Evolutionary conservation across 345 rosid species (phyloP).

Genomic region (Clausena lansium): DNA sequence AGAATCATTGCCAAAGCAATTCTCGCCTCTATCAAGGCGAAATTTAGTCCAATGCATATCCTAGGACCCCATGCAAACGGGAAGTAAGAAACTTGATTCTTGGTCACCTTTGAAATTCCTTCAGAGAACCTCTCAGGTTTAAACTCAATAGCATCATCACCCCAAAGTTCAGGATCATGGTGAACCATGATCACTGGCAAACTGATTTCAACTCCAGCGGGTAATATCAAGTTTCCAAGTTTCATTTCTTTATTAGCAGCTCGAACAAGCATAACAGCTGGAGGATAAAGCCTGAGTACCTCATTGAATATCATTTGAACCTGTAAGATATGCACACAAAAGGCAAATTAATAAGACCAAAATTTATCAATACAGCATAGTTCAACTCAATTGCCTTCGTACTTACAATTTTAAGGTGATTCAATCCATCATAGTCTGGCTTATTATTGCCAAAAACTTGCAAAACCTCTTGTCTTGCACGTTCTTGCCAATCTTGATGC

Average conservation of each 20-base stretch:
- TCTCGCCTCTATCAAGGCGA: slow-evolving; percentile 23
- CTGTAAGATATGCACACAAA: slow-evolving; percentile 6
- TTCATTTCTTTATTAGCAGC: slow-evolving; percentile 20
- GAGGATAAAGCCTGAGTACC: slow-evolving; percentile 43
- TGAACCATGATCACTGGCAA: slow-evolving; percentile 34
- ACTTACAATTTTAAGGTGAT: slow-evolving; percentile 50
- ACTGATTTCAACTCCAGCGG: slow-evolving; percentile 14
- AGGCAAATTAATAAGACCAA: too few relatives aligned
- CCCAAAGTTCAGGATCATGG: slow-evolving; percentile 31
- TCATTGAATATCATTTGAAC: slow-evolving; percentile 35
- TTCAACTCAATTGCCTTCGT: background rate
- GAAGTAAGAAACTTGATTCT: slow-evolving; percentile 16
- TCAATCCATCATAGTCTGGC: slow-evolving; percentile 28
- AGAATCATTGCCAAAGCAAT: slow-evolving; percentile 21
- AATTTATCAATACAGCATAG: too few relatives aligned
- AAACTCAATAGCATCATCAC: slow-evolving; percentile 33
- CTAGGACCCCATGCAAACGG: slow-evolving; percentile 34
- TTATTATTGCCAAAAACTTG: slow-evolving; percentile 39
- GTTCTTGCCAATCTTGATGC: slow-evolving; percentile 58
- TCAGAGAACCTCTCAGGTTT: slow-evolving; percentile 33
- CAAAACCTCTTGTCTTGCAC: slow-evolving; percentile 56
- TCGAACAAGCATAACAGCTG: slow-evolving; percentile 14
- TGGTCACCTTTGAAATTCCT: slow-evolving; percentile 35
- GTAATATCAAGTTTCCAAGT: slow-evolving; percentile 24
- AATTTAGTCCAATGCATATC: slow-evolving; percentile 34